Percentiles rank a stretch among this genome's conserved stretches.
Conservation (phyloP, 495 filamentous ascomycete genomes). For the Evernia prunastri region DNA sequence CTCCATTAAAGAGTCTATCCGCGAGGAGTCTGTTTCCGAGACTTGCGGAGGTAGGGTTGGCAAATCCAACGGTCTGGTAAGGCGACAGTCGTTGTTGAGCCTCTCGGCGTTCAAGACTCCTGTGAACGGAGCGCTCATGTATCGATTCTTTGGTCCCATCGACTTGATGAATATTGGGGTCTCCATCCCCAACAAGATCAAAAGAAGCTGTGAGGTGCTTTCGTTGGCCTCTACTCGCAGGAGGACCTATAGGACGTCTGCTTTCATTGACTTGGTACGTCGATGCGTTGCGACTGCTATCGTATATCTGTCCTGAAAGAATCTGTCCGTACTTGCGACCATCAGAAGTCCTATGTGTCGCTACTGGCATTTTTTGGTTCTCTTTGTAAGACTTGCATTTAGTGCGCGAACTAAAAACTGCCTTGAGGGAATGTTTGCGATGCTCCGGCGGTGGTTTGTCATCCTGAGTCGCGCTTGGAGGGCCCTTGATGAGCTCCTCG, state of each 20-base stretch:
- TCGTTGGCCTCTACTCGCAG: neutral
- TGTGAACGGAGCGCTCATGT: neutral
- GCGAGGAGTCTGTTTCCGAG: neutral
- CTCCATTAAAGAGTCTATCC: neutral
- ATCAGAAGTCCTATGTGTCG: constrained; percentile 12
- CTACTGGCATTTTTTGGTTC: constrained; percentile 1
- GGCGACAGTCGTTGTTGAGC: neutral
- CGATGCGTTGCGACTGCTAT: constrained; percentile 9
- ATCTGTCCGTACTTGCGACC: constrained; percentile 16
- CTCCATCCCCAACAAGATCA: neutral
- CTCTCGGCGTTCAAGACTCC: neutral
- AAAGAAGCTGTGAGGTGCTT: neutral
- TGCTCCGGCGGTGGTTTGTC: neutral
- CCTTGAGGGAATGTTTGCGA: constrained; percentile 9
- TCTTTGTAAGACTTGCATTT: neutral
- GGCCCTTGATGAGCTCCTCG: neutral
- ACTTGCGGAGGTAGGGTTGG: neutral
- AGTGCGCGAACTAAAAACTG: constrained; percentile 8
- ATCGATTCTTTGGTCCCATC: constrained; percentile 1
- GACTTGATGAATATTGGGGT: neutral
- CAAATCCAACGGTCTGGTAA: neutral
- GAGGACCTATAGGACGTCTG: constrained; percentile 2
- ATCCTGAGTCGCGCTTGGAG: neutral
- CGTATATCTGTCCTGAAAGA: constrained; percentile 11
- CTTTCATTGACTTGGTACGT: constrained; percentile 14